Percentiles rank a stretch among this genome's conserved stretches.
These are phyloP conservation scores for Furcasterigmium furcatum DNA, from an alignment of 2,329 filamentous ascomycete genomes.

Conservation along the genomic window DNA sequence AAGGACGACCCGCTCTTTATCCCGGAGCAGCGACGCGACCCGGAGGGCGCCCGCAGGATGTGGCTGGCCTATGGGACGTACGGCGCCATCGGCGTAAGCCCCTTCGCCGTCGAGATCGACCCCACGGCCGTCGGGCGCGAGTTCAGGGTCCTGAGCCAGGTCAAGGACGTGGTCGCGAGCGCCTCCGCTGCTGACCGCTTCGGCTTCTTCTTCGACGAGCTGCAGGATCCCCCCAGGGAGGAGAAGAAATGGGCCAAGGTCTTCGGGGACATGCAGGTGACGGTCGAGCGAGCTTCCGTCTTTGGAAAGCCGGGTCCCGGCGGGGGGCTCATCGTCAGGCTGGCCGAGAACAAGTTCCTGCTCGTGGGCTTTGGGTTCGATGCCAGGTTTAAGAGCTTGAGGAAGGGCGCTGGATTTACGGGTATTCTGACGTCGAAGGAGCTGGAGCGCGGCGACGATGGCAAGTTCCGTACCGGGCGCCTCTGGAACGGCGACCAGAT, in stretches of 20 bases:
- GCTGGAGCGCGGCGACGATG: constrained; percentile 26
- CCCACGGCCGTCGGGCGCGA: constrained; percentile 21
- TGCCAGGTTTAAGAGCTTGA: constrained; percentile 21
- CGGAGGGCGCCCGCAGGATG: constrained; percentile 35
- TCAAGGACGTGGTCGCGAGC: constrained; percentile 17
- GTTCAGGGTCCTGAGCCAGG: constrained; percentile 22
- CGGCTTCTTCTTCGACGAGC: constrained; percentile 33
- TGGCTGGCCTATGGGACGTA: constrained; percentile 37
- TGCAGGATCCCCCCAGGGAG: constrained; percentile 13
- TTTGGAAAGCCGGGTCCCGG: constrained; percentile 33
- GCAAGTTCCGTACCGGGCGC: constrained; percentile 22
- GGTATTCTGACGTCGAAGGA: constrained; percentile 29
- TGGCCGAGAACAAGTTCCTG: constrained; percentile 25
- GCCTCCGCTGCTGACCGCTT: constrained; percentile 23
- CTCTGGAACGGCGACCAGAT: constrained; percentile 36
- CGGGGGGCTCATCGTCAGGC: constrained; percentile 31
- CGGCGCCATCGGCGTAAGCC: constrained; percentile 28
- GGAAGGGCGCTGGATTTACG: constrained; percentile 25
- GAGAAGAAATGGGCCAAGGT: constrained; percentile 17
- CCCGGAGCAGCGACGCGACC: constrained; percentile 46
- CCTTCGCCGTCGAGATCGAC: constrained; percentile 34
- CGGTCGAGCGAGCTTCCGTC: constrained; percentile 30
- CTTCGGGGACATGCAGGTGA: constrained; percentile 27
- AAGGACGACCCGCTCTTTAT: constrained; percentile 42
- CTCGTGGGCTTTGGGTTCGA: constrained; percentile 31